Percentiles rank a stretch among this genome's conserved stretches.
Conservation (phyloP, 257 asterid genomes). For the Solanum arcanum region DNA sequence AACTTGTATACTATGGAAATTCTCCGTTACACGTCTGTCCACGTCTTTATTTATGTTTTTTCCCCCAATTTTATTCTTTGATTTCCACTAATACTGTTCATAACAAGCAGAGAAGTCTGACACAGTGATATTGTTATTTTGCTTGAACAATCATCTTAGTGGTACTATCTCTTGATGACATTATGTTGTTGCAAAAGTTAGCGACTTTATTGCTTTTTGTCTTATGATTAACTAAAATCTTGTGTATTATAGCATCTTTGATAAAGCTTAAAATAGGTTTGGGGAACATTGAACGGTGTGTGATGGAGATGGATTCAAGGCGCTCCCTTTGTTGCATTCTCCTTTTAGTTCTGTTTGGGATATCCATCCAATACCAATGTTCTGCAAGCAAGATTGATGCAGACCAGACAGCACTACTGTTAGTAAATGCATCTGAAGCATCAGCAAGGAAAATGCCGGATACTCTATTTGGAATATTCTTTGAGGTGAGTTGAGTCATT, state of each 20-base stretch:
- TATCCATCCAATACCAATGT: slow-evolving; percentile 25
- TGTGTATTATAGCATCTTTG: slow-evolving; percentile 5
- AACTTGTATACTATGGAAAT: neutral
- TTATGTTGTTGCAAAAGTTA: neutral
- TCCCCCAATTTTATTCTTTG: neutral
- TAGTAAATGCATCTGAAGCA: slow-evolving; percentile 47
- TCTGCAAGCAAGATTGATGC: slow-evolving; percentile 31
- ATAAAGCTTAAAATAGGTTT: slow-evolving; percentile 18
- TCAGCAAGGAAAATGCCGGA: slow-evolving; percentile 47
- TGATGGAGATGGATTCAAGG: slow-evolving; percentile 46
- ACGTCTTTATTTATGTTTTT: neutral
- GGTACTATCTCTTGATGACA: neutral
- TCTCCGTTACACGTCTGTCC: neutral
- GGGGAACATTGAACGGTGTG: slow-evolving; percentile 15
- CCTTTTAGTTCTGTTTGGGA: slow-evolving; percentile 26
- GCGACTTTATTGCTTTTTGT: neutral
- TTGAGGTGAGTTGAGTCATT: slow-evolving; percentile 50
- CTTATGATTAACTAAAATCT: neutral
- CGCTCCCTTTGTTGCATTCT: slow-evolving; percentile 8
- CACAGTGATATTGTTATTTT: neutral
- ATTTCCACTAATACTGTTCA: neutral
- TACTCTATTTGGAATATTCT: slow-evolving; percentile 70
- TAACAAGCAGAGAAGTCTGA: neutral
- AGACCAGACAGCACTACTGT: slow-evolving; percentile 27
- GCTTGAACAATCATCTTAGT: neutral